phyloP scores from a whole-genome alignment of 2,329 filamentous ascomycete genomes.

The Penicillium sp. region DNA sequence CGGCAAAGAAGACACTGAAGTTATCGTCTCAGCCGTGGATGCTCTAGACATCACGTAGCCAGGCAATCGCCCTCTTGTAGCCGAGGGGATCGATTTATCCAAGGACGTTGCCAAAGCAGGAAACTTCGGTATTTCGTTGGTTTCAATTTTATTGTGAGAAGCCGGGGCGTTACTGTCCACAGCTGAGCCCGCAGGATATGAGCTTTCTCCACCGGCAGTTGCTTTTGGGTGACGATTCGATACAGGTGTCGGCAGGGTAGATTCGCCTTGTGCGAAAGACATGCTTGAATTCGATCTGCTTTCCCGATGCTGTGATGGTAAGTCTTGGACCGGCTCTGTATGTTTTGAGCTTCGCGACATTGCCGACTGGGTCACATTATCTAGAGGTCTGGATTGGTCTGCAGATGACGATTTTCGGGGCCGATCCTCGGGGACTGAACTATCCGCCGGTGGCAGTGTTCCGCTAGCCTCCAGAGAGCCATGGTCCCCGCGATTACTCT shows the following conservation, averaged over 20 bases:
- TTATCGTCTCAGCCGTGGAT: slow-evolving; percentile 40
- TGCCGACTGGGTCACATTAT: slow-evolving; percentile 25
- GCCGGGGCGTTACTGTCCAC: slow-evolving; percentile 27
- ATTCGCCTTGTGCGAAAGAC: slow-evolving; percentile 28
- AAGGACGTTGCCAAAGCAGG: slow-evolving; percentile 22
- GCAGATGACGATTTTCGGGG: slow-evolving; percentile 20
- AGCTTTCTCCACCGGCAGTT: slow-evolving; percentile 23
- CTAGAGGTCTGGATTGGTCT: slow-evolving; percentile 27
- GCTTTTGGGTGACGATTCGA: slow-evolving; percentile 30
- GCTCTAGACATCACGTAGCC: slow-evolving; percentile 40
- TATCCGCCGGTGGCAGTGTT: slow-evolving; percentile 13
- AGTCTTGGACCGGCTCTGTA: slow-evolving; percentile 24
- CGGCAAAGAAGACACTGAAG: slow-evolving; percentile 41
- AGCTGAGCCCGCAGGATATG: slow-evolving; percentile 27
- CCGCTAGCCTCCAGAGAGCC: slow-evolving; percentile 19
- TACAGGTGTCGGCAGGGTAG: slow-evolving; percentile 23
- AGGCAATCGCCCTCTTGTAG: slow-evolving; percentile 45
- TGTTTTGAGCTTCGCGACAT: slow-evolving; percentile 24
- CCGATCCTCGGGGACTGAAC: slow-evolving; percentile 20
- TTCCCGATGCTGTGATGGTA: slow-evolving; percentile 27
- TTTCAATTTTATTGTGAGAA: slow-evolving; percentile 26
- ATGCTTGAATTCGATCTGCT: slow-evolving; percentile 28
- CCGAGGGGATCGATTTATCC: slow-evolving; percentile 35
- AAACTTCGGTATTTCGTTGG: slow-evolving; percentile 26
- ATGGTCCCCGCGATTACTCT: slow-evolving; percentile 26